Conservation (phyloP, 2,329 filamentous ascomycete genomes). For the Aaosphaeria arxii region DNA sequence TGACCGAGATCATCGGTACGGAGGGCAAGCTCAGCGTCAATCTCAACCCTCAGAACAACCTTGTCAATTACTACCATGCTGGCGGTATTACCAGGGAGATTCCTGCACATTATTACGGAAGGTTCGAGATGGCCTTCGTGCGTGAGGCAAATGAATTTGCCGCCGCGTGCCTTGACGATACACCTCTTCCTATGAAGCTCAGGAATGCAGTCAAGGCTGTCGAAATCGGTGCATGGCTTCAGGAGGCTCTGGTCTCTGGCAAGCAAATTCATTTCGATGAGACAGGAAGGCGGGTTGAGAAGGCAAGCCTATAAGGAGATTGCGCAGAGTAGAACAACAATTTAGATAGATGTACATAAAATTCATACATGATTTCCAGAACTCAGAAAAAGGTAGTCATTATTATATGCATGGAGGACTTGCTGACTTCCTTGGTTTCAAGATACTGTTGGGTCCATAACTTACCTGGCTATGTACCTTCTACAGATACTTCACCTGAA, state of each 20-base stretch:
- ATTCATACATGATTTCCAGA: background rate
- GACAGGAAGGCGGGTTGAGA: conserved; percentile 15
- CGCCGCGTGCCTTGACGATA: conserved; percentile 35
- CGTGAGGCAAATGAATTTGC: conserved; percentile 41
- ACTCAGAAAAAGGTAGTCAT: too few relatives aligned
- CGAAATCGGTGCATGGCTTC: conserved; percentile 48
- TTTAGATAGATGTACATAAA: background rate
- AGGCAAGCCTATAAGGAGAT: conserved; percentile 9
- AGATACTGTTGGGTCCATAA: too few relatives aligned
- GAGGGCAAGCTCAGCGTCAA: conserved; percentile 46
- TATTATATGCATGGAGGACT: too few relatives aligned
- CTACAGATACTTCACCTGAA: too few relatives aligned
- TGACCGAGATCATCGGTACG: conserved; percentile 44
- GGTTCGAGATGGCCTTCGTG: conserved; percentile 41
- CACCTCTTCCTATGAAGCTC: conserved; percentile 33
- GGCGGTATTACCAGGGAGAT: conserved; percentile 37
- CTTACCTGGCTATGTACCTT: too few relatives aligned
- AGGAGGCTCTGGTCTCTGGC: conserved; percentile 55
- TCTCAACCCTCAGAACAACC: conserved; percentile 25
- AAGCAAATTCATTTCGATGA: conserved; percentile 51
- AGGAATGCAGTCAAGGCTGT: conserved; percentile 34
- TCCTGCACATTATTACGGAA: conserved; percentile 38
- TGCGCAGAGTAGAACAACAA: background rate
- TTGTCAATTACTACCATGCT: conserved; percentile 32
- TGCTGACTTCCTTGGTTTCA: too few relatives aligned